A percentile compares a stretch with the other conserved stretches of the same genome.
phyloP scores from a whole-genome alignment of 2,329 filamentous ascomycete species.

The Colletotrichum musae region DNA sequence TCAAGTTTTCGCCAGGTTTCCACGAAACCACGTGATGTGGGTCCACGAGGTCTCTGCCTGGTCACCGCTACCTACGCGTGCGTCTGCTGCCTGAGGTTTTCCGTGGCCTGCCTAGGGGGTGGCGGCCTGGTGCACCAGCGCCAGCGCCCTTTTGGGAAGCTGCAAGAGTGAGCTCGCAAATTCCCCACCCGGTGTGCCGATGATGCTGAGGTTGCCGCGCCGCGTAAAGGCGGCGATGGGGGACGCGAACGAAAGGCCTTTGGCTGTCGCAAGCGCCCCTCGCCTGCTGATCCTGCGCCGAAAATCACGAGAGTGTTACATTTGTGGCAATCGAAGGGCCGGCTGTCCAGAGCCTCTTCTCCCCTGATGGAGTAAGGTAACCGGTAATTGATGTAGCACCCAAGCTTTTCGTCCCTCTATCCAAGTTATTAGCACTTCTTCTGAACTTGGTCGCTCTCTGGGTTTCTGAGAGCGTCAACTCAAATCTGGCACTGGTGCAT shows the following conservation, averaged over 20 bases:
- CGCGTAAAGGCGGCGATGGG: constrained; percentile 27
- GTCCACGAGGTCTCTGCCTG: not conserved
- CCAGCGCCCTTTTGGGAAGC: constrained; percentile 20
- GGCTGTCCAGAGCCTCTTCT: too few relatives aligned
- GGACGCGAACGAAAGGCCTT: constrained; percentile 12
- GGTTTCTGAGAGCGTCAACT: constrained; percentile 7
- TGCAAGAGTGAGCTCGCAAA: not conserved
- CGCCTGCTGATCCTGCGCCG: too few relatives aligned
- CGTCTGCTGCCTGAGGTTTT: constrained; percentile 34
- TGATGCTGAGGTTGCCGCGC: constrained; percentile 4
- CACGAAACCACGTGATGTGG: constrained; percentile 61
- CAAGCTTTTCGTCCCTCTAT: constrained; percentile 30
- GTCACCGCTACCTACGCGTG: not conserved
- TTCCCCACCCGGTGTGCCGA: constrained; percentile 9
- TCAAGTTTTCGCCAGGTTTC: constrained; percentile 54
- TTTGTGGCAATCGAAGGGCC: too few relatives aligned
- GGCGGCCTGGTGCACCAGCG: not conserved
- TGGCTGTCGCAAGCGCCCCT: constrained; percentile 19
- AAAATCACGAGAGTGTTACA: too few relatives aligned
- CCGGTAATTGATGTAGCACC: too few relatives aligned
- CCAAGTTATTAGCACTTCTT: constrained; percentile 38
- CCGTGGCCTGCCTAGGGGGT: constrained; percentile 23
- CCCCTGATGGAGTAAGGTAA: too few relatives aligned
- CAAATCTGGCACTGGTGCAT: too few relatives aligned
- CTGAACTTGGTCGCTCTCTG: constrained; percentile 32